Base-by-base conservation (phyloP, 2,329 filamentous ascomycete species). In the Monosporascus ibericus region DNA sequence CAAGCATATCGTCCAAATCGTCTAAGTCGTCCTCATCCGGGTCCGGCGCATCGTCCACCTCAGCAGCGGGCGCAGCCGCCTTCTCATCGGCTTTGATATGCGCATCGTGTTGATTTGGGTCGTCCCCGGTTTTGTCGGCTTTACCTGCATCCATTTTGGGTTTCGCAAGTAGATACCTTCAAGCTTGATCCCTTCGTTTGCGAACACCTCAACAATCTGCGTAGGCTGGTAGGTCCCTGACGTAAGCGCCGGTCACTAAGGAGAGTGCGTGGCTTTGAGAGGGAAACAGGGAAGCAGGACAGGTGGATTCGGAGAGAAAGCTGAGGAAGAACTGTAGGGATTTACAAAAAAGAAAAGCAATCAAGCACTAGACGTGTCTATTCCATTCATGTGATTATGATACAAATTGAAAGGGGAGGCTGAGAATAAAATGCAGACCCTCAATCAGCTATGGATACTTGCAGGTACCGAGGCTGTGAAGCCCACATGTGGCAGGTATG, bases 1-100 rank as follows among this genome's bases (percentile, higher is more conserved):
- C 90, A 25, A 99, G 85, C 70, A 97, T 87, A 62, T 97, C 92
- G 71, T 99, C 94, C 44, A 99, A 76, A 64, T 97, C 94, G 65
- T 96, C 89, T 20, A 94, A 75, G 61, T 94, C 89, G 70, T 94
- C 94, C 70, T 95, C 92, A 59, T 97, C 92, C 6, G 92, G 92
- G 64, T 96, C 92, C 20, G 91, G 86, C 17, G 87, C 84, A 60
- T 87, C 80, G 22, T 79, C 81, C 22, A 68, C 62, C 17, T 65
- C 66, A 17, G 61, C 61, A 6, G 60, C 57, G 44, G 58, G 55
- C 18, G 58, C 59, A 8, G 58, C 55, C 11, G 58, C 58, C n/a
- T 58, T 61, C 36, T 56, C 56, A 49, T 64, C 67, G 27, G 57
- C 42, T 51, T 56, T 61, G 27, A 56, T 49, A 30, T 58, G 44